Conservation (phyloP, 306 rosid genomes). For the Vigna unguiculata region DNA sequence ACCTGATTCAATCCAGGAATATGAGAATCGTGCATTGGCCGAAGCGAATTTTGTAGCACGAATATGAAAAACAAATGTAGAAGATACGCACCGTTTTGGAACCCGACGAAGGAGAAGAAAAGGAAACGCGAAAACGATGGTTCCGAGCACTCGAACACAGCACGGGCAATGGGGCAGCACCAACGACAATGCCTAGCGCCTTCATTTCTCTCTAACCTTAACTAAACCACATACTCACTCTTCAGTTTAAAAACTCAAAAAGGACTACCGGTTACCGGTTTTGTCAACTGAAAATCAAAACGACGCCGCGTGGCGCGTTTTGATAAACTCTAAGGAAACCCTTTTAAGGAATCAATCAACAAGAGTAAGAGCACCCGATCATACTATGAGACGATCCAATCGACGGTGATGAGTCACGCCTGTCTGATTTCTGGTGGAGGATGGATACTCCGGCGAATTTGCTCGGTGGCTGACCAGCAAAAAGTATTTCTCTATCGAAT, state of each 20-base stretch:
- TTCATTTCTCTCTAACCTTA: constrained; percentile 54
- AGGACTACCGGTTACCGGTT: too few species aligned
- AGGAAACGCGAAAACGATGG: constrained; percentile 44
- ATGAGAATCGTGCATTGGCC: background rate
- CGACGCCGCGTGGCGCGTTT: constrained; percentile 9
- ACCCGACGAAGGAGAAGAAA: constrained; percentile 51
- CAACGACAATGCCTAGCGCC: constrained; percentile 54
- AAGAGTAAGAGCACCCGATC: background rate
- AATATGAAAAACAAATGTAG: background rate
- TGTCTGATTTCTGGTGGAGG: constrained; percentile 49
- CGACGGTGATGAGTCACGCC: constrained; percentile 51
- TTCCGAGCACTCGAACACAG: constrained; percentile 25
- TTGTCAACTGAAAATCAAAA: too few species aligned
- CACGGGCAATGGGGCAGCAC: constrained; percentile 16
- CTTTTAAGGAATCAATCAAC: background rate
- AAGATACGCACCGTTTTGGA: constrained; percentile 54
- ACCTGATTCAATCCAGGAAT: constrained; percentile 49
- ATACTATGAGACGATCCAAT: background rate
- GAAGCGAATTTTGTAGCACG: background rate
- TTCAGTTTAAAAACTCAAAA: background rate
- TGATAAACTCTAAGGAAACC: constrained; percentile 43
- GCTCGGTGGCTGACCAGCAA: constrained; percentile 40
- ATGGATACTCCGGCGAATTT: constrained; percentile 51
- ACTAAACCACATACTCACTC: background rate
- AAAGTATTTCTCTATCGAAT: constrained; percentile 54